These are phyloP conservation scores for Fusarium bulbicola DNA, from an alignment of 2,329 filamentous ascomycete genomes.

Conservation along the genomic window DNA sequence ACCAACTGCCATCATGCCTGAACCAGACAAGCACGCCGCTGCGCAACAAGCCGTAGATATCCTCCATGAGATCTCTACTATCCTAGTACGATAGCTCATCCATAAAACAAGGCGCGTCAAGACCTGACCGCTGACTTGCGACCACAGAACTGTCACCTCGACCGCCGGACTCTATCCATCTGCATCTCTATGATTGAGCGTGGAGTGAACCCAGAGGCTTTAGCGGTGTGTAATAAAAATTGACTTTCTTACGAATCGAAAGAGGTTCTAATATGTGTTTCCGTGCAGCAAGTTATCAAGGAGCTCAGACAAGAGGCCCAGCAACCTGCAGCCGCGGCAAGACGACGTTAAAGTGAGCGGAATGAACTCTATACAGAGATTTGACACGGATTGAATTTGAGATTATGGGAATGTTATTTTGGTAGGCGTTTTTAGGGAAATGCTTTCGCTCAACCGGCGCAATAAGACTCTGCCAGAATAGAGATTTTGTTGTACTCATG, in stretches of 20 bases:
- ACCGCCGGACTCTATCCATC: conserved; percentile 88
- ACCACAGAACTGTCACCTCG: conserved; percentile 89
- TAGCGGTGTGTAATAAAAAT: conserved; percentile 73
- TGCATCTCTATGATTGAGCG: conserved; percentile 98
- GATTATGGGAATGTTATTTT: not conserved
- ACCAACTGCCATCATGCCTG: conserved; percentile 53
- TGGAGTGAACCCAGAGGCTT: conserved; percentile 92
- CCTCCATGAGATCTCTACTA: conserved; percentile 84
- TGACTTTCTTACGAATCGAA: accelerated
- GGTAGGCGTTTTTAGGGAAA: conserved; percentile 23
- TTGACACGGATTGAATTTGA: not conserved
- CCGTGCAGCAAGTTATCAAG: conserved; percentile 64
- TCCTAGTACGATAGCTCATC: conserved; percentile 71
- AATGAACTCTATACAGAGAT: not conserved
- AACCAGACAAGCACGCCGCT: conserved; percentile 74
- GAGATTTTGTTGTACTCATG: conserved; percentile 4
- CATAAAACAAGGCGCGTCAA: not conserved
- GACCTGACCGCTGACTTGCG: not conserved
- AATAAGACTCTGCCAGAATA: conserved; percentile 3
- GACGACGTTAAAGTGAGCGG: conserved; percentile 34
- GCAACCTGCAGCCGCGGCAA: conserved; percentile 49
- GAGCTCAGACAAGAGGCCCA: conserved; percentile 67
- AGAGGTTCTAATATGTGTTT: not conserved
- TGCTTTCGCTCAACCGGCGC: not conserved
- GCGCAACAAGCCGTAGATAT: conserved; percentile 87